A percentile compares a stretch with the other conserved stretches of the same genome.
Evolutionary conservation across 192 early-diverging fungal genomes (phyloP).

Genomic region (Paraglomus brasilianum): DNA sequence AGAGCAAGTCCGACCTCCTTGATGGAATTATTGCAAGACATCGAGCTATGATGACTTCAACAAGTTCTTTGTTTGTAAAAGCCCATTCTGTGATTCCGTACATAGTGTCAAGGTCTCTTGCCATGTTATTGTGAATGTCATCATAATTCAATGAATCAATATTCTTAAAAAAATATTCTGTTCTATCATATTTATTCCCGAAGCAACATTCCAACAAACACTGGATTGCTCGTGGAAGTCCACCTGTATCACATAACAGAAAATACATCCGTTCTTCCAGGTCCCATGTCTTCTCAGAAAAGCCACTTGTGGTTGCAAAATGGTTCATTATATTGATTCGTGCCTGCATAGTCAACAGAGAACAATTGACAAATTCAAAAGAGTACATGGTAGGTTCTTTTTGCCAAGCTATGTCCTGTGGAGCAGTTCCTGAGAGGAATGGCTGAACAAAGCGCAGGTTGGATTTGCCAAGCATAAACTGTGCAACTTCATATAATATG

Average conservation of each 20-base stretch:
- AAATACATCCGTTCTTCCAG: neutral
- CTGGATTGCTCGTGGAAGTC: neutral
- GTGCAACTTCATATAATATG: neutral
- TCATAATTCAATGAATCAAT: too few relatives aligned
- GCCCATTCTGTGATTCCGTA: neutral
- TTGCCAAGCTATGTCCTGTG: neutral
- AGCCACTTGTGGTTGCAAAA: neutral
- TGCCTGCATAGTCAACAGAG: neutral
- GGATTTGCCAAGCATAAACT: neutral
- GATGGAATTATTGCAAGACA: neutral
- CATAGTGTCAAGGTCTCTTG: neutral
- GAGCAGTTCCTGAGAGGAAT: neutral
- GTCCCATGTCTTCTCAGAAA: neutral
- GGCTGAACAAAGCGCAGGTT: neutral
- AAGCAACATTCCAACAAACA: neutral
- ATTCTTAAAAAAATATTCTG: too few relatives aligned
- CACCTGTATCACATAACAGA: slow-evolving; percentile 11
- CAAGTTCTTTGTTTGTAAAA: neutral
- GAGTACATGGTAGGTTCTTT: slow-evolving; percentile 19
- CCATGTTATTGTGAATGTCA: too few relatives aligned
- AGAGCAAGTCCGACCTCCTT: neutral
- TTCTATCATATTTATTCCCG: neutral
- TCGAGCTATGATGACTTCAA: neutral
- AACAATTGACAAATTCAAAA: neutral
- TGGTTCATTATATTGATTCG: neutral